Base-by-base conservation (phyloP, 768 basidiomycete species). In the Thelephora aurantiotincta region DNA sequence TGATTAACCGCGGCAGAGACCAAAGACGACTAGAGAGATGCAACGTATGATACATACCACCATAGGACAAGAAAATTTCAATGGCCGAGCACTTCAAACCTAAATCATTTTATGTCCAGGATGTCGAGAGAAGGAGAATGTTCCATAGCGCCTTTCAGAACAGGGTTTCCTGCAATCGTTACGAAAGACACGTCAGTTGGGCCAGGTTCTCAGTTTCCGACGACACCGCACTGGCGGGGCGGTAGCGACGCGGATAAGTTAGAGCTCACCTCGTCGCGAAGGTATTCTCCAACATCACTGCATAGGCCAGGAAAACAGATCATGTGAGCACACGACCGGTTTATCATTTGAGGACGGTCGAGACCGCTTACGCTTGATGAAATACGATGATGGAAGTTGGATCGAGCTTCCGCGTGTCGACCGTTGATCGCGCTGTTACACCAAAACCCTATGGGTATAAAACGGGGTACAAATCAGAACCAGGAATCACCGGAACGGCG, bases 351-450 rank as follows among this genome's bases (percentile, higher is more conserved):
- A 30, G 26, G 26, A 30, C 26, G 26, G 26, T 30, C 26, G 26
- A 30, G 26, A 30, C 26, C 26, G 22, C 38, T 22, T 41, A 41
- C 38, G 38, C 38, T 41, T 41, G 38, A 14, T 98, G 96, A 66
- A 98, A 99, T 2, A 97, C 96, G 44, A 99, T 82, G 50, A 99
- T 97, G 6, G 88, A 80, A 19, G 93, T 97, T 19, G 96, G 96
- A 60, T 98, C 96, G 38, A 98, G 65, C 74, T 99, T 99, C 55
- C 94, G 69, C 20, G 96, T 97, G 63, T 99, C 96, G 6, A 96
- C 65, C 3, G 96, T 98, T 26, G 92, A 93, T 48, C 93, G 74
- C 4, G 96, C 87, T 33, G 96, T 98, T 4, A 98, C 96, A 48
- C 96, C 96, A 59, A 98, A 98, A 20, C 96, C 96, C 92, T 97